Evolutionary conservation across 1,284 basidiomycete species (phyloP).

Genomic region (Boletus holoroseus): DNA sequence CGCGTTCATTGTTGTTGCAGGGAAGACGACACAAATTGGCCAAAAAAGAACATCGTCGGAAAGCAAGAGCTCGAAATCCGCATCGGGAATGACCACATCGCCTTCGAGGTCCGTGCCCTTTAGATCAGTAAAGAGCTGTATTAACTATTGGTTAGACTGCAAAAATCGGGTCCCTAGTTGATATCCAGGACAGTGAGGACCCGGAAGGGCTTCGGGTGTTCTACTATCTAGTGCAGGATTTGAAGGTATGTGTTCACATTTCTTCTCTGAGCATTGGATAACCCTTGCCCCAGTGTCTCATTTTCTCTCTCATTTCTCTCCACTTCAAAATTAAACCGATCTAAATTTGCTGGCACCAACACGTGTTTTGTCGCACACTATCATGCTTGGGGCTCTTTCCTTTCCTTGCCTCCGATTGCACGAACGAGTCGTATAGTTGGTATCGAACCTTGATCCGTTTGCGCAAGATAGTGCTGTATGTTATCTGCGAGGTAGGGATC

Average conservation of each 20-base stretch:
- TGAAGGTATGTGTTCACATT: conserved; percentile 60
- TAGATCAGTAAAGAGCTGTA: not conserved
- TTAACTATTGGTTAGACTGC: conserved; percentile 63
- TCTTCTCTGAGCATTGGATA: not conserved
- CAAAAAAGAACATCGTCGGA: conserved; percentile 97
- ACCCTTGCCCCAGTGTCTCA: conserved; percentile 70
- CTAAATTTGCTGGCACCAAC: conserved; percentile 34
- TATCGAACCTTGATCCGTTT: conserved; percentile 4
- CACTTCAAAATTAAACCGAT: conserved; percentile 99
- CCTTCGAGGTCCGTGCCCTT: conserved; percentile 76
- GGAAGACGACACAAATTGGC: conserved; percentile 98
- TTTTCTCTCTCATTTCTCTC: conserved; percentile 94
- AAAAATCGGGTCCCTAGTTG: conserved; percentile 94
- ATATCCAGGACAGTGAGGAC: conserved; percentile 96
- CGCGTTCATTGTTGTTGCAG: conserved; percentile 39
- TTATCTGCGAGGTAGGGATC: conserved; percentile 17
- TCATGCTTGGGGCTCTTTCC: not conserved
- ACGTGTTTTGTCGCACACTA: conserved; percentile 1
- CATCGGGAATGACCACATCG: conserved; percentile 92
- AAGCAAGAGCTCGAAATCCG: conserved; percentile 97
- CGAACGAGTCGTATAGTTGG: conserved; percentile 8
- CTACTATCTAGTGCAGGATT: conserved; percentile 97
- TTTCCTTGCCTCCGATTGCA: not conserved
- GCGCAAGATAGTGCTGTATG: conserved; percentile 28
- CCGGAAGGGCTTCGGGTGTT: conserved; percentile 98